Base-by-base conservation (phyloP, 2,329 filamentous ascomycete species). In the Cadophora sp. region DNA sequence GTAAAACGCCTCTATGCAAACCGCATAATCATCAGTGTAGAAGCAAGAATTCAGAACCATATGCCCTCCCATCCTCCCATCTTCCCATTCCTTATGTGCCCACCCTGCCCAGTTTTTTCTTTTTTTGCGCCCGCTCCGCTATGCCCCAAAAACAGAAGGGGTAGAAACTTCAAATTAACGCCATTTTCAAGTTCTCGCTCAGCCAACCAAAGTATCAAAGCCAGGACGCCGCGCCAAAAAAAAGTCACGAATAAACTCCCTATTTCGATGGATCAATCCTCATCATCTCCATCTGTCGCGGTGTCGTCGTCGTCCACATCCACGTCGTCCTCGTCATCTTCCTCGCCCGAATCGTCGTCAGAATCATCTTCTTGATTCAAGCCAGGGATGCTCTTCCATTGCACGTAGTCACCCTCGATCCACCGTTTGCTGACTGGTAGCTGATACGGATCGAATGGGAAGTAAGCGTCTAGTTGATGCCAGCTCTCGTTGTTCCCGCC, bases 381-480 rank as follows among this genome's bases (percentile, higher is more conserved):
- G 0, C 91, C 92, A 0, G 89, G 88, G 43, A 96, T 87, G 5
- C 89, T 86, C 70, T 87, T 87, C 92, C 93, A 97, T 60, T 89
- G 84, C 36, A 95, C 85, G 76, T 97, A 97, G 76, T 96, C 91
- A 22, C 87, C 85, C 69, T 94, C 91, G 14, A 99, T 81, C 96
- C 96, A 98, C 67, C 89, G 86, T 79, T 92, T 93, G 78, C 94
- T 97, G 72, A 89, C 83, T 0, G 94, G 94, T 59, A 99, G 83
- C 75, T 95, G 91, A 78, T 98, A 99, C 2, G 96, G 96, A 77
- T 99, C 96, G 75, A 99, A 99, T 0, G 96, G 96, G 76, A 98
- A 99, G 78, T 97, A 97, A 0, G 94, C 92, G 73, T 98, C 94
- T 1, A 99, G 85, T 78, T 97, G 91, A 75, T 95, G 90, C 75